These are phyloP conservation scores for Ilyonectria sp. DNA, from an alignment of 2,329 filamentous ascomycete genomes.

Conservation along the genomic window DNA sequence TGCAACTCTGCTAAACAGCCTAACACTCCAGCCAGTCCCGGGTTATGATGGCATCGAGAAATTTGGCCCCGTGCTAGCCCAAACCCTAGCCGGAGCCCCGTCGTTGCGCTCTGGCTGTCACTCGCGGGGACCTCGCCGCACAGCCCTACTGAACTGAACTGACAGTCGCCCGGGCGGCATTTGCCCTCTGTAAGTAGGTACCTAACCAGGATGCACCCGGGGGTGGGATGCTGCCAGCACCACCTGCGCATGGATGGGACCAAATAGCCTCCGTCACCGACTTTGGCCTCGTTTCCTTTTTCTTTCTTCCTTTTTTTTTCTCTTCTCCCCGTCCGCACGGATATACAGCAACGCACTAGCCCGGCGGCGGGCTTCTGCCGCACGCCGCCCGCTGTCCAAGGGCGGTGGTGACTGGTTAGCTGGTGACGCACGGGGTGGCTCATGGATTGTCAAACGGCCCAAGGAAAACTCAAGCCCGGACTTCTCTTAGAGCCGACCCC, in stretches of 20 bases:
- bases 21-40: not conserved
- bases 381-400: not conserved
- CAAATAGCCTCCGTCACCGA: not conserved
- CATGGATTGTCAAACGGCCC: conserved; percentile 4
- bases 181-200: too few species aligned
- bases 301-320: not conserved
- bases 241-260: too few species aligned
- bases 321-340: not conserved
- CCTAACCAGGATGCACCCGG: not conserved
- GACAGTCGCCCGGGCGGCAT: not conserved
- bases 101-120: not conserved
- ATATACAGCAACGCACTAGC: not conserved
- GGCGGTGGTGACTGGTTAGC: conserved; percentile 5
- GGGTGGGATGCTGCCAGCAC: not conserved
- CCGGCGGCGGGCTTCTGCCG: not conserved
- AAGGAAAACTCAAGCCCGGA: conserved; percentile 35
- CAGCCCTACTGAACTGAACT: not conserved
- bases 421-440: conserved; percentile 19
- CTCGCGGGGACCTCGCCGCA: not conserved
- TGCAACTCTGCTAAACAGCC: not conserved
- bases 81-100: not conserved
- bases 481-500: conserved; percentile 46
- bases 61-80: not conserved
- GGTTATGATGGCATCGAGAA: not conserved
- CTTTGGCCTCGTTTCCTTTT: not conserved